Conservation (phyloP, 495 filamentous ascomycete genomes). For the Glarea lozoyensis region DNA sequence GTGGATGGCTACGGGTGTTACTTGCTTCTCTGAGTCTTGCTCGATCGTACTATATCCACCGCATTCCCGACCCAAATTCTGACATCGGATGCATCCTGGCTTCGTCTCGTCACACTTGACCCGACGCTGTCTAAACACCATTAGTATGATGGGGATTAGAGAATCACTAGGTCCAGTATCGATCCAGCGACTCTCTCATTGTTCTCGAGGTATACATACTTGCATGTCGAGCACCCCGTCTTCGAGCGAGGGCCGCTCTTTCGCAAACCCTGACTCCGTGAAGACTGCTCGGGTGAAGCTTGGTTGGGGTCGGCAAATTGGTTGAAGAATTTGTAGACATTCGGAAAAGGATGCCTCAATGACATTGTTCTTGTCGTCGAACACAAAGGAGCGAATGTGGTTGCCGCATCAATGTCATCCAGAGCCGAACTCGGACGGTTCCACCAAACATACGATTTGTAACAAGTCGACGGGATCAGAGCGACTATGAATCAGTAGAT, state of each 20-base stretch:
- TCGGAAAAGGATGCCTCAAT: slow-evolving; percentile 21
- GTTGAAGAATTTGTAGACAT: slow-evolving; percentile 23
- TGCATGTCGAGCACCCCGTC: slow-evolving; percentile 23
- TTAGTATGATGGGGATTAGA: slow-evolving; percentile 2
- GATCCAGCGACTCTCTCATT: neutral
- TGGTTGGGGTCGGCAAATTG: slow-evolving; percentile 20
- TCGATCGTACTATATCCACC: slow-evolving; percentile 38
- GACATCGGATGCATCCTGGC: slow-evolving; percentile 45
- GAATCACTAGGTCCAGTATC: neutral
- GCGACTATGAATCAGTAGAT: slow-evolving; percentile 3
- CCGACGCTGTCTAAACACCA: slow-evolving; percentile 24
- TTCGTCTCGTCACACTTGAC: slow-evolving; percentile 53
- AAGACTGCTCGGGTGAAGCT: slow-evolving; percentile 19
- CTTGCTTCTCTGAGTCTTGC: slow-evolving; percentile 14
- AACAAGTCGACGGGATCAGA: neutral
- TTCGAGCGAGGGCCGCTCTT: slow-evolving; percentile 21
- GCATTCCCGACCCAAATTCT: slow-evolving; percentile 43
- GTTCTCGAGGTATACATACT: slow-evolving; percentile 16
- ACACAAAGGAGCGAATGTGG: slow-evolving; percentile 2
- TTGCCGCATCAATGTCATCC: slow-evolving; percentile 7
- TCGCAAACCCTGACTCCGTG: slow-evolving; percentile 19
- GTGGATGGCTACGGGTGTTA: slow-evolving; percentile 19
- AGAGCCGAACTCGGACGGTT: slow-evolving; percentile 1
- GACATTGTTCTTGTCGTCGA: slow-evolving; percentile 8
- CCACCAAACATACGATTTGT: neutral